A percentile compares a stretch with the other conserved stretches of the same genome.
phyloP scores from a whole-genome alignment of 2,329 filamentous ascomycete genomes.

The Fusarium clavum region DNA sequence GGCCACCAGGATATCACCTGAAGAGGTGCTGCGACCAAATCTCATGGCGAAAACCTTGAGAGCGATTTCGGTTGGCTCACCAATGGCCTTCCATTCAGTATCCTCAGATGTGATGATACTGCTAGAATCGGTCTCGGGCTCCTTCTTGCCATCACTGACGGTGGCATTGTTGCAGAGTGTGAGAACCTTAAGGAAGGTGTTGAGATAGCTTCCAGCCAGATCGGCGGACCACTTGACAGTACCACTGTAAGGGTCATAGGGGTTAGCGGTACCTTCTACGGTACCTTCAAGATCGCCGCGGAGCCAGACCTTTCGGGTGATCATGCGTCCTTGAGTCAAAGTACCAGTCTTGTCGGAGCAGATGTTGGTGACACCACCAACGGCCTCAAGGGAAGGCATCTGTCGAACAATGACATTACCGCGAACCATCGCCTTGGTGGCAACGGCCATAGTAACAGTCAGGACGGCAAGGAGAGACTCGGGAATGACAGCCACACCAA shows the following conservation, averaged over 20 bases:
- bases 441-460: slow-evolving; percentile 77
- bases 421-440: slow-evolving; percentile 72
- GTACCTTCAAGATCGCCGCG: slow-evolving; percentile 63
- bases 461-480: slow-evolving; percentile 76
- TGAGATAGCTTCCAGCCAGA: slow-evolving; percentile 56
- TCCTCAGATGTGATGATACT: slow-evolving; percentile 60
- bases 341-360: slow-evolving; percentile 79
- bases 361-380: slow-evolving; percentile 77
- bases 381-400: slow-evolving; percentile 72
- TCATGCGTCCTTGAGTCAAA: slow-evolving; percentile 74
- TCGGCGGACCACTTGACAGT: slow-evolving; percentile 59
- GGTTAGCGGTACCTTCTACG: slow-evolving; percentile 67
- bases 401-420: slow-evolving; percentile 74
- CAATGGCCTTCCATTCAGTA: slow-evolving; percentile 67
- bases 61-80: slow-evolving; percentile 79
- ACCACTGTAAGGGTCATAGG: slow-evolving; percentile 71
- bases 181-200: slow-evolving; percentile 64
- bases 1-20: slow-evolving; percentile 62
- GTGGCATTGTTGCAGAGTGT: slow-evolving; percentile 71
- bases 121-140: slow-evolving; percentile 59
- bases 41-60: slow-evolving; percentile 79
- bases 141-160: slow-evolving; percentile 61
- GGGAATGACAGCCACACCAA: slow-evolving; percentile 72
- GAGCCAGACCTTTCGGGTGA: slow-evolving; percentile 71
- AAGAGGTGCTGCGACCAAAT: slow-evolving; percentile 65